Percentiles rank a stretch among this genome's conserved stretches.
phyloP scores from a whole-genome alignment of 805 yeast species.

The Millerozyma acaciae region DNA sequence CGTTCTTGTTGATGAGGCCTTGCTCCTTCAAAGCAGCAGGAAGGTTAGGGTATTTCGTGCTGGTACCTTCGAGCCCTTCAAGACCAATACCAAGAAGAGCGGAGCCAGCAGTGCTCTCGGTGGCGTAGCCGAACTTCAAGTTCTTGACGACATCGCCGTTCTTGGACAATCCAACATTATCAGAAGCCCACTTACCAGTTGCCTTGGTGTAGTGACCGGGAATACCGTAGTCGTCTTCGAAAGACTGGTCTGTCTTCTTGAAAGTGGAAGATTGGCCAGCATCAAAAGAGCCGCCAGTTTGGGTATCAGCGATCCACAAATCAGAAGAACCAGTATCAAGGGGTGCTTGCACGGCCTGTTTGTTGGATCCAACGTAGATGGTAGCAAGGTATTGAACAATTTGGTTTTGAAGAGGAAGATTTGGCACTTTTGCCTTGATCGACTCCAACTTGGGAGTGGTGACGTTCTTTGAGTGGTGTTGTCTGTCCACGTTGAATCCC shows the following conservation, averaged over 20 bases:
- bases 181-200: slow-evolving; percentile 4
- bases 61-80: slow-evolving; percentile 61
- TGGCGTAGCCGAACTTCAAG: slow-evolving; percentile 18
- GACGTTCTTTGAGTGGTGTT: too few relatives aligned
- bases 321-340: slow-evolving; percentile 27
- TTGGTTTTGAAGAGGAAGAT: neutral
- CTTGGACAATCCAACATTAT: slow-evolving; percentile 5
- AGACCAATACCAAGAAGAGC: slow-evolving; percentile 21
- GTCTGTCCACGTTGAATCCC: too few relatives aligned
- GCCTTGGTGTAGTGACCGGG: slow-evolving; percentile 29
- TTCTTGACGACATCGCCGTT: slow-evolving; percentile 5
- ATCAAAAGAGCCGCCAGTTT: slow-evolving; percentile 8
- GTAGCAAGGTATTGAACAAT: neutral
- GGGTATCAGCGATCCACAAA: slow-evolving; percentile 23
- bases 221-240: neutral
- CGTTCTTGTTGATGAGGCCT: slow-evolving; percentile 31
- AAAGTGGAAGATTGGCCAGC: slow-evolving; percentile 1
- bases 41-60: slow-evolving; percentile 25
- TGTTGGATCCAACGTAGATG: slow-evolving; percentile 10
- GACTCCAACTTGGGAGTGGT: too few relatives aligned
- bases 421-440: too few relatives aligned
- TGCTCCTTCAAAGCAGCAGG: slow-evolving; percentile 30
- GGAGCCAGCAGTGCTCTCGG: slow-evolving; percentile 2
- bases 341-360: slow-evolving; percentile 14
- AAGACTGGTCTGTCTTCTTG: neutral